Base-by-base conservation (phyloP, 2,329 filamentous ascomycete species). In the Fusarium sororula region DNA sequence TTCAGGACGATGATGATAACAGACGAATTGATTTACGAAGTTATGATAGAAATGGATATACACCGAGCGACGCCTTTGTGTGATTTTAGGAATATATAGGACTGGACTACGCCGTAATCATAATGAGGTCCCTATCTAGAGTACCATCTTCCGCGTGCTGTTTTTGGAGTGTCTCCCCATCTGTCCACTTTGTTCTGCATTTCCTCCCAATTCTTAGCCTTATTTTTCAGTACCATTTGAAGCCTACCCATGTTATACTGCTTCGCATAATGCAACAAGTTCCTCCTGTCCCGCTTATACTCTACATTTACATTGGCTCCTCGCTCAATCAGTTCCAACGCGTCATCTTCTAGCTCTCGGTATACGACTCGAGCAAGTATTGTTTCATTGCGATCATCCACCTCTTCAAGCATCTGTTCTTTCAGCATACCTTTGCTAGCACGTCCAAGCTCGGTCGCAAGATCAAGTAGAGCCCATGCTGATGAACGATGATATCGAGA, bases 321-420 rank as follows among this genome's bases (percentile, higher is more conserved):
- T 35, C 32, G 13, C 14, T 15, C 13, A 35, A 35, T 35, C 14
- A 15, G 32, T 35, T 35, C 0, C 32, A 7, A 15, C 1, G 32
- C 14, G 15, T 35, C 32, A 35, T 15, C 32, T 7, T 15, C 14
- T 35, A 14, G 32, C 32, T 15, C 6, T 15, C 32, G 0, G 14
- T 15, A 15, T 8, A 35, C 32, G 32, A 35, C 1, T 0, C 8
- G 0, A 35, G 32, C 32, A 15, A 35, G 32, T 15, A 35, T 35
- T 0, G 32, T 15, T 35, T 35, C 32, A 35, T 15, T 15, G 0
- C 0, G 0, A 0, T 15, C 0, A 35, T 35, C 32, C 32, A 35
- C 32, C 32, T 15, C 32, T 35, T 35, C 32, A 35, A 35, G 32
- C 32, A 35, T 35, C 32, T 35, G 32, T 35, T 15, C 6, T 35